Evolutionary conservation across 495 filamentous ascomycete genomes (phyloP), one percentile per base, ranked within the genome.

Genomic region (Aspergillus nidulans): DNA sequence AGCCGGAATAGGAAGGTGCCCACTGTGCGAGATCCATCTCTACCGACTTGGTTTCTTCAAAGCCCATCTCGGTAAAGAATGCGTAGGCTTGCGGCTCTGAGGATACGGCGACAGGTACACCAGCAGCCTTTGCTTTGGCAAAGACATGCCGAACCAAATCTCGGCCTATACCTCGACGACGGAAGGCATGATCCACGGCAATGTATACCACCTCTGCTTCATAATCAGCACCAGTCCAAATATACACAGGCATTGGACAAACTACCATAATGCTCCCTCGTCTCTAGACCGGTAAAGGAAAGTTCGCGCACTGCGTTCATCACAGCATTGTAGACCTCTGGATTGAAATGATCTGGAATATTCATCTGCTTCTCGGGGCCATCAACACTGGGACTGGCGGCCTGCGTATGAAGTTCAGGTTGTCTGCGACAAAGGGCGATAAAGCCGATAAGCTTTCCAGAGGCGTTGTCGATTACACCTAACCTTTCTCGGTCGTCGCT

Each of bases 21-120:
- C 62, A 66, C 16, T 60, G 40, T 6, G 55, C 36, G 10, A 63
- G 53, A 60, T 66, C 60, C 4, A 66, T 53, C 45, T 63, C 60
- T 7, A 55, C 53, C 54, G 61, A 58, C 6, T 40, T 54, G 1
- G 47, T 55, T 18, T 63, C 53, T 26, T 56, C n/a, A 12, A 66
- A 61, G 12, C 56, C 63, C 18, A 53, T 13, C 21, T 59, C 42
- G 4, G 44, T 23, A 25, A 61, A 66, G 34, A 61, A 66, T 0
- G 18, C 41, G 23, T 63, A 54, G 1, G 57, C 43, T 16, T 59
- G 60, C 4, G 63, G 60, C 50, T 66, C 63, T 1, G 60, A 43
- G 15, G 36, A 49, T 8, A 63, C 34, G 3, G 18, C 19, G 3
- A 66, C 20, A 6, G 63, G 60, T 2, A 63, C 20, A 0, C 26